Percentiles rank a stretch among this genome's conserved stretches.
Evolutionary conservation across 768 basidiomycete genomes (phyloP).

Genomic region (Pisolithus tinctorius): DNA sequence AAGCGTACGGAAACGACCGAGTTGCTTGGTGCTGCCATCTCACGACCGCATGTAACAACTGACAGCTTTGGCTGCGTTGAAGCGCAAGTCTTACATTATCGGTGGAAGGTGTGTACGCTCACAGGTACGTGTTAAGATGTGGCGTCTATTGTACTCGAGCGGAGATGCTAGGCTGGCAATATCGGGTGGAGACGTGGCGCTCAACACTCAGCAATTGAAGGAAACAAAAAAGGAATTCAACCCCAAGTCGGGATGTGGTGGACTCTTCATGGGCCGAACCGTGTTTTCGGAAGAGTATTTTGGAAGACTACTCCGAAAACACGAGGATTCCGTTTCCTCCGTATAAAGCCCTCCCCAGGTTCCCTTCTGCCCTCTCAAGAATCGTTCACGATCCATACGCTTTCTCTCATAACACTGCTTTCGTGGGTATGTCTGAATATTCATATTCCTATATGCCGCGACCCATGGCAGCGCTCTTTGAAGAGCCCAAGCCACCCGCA

Average conservation of each 20-base stretch:
- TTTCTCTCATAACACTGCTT: not conserved
- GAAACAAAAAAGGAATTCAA: too few relatives aligned
- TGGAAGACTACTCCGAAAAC: not conserved
- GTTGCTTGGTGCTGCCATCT: not conserved
- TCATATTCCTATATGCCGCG: too few relatives aligned
- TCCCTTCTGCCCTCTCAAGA: not conserved
- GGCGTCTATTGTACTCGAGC: constrained; percentile 11
- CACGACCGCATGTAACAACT: not conserved
- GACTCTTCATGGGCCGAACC: not conserved
- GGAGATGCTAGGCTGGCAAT: constrained; percentile 4
- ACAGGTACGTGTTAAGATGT: not conserved
- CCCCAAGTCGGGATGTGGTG: not conserved
- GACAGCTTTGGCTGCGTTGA: not conserved
- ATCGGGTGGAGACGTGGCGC: constrained; percentile 3
- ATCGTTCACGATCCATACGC: not conserved
- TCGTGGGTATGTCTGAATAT: not conserved
- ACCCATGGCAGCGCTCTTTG: too few relatives aligned
- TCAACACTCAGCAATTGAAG: too few relatives aligned
- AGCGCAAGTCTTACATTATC: not conserved
- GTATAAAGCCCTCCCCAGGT: not conserved
- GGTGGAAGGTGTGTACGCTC: not conserved
- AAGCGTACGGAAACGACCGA: not conserved
- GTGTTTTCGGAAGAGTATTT: too few relatives aligned
- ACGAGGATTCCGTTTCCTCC: not conserved
- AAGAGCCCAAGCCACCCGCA: not conserved